Percentiles rank a stretch among this genome's conserved stretches.
Conservation (phyloP, 805 yeast species). For the Candida oleophila region DNA sequence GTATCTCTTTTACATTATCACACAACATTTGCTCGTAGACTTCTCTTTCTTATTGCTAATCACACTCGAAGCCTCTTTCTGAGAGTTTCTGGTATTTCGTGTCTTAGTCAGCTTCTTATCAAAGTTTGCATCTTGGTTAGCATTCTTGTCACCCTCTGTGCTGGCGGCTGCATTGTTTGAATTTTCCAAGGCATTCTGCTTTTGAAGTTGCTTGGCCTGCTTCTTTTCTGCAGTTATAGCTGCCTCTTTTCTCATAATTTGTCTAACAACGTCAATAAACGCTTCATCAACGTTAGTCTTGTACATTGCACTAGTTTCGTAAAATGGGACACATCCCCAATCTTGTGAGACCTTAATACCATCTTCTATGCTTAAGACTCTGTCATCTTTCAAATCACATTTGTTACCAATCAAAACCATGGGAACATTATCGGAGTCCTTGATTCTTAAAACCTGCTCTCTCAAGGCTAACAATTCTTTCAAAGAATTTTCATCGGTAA, state of each 20-base stretch:
- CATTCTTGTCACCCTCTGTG: not conserved
- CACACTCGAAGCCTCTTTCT: slow-evolving; percentile 1
- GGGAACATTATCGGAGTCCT: slow-evolving; percentile 75
- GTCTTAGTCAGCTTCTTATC: not conserved
- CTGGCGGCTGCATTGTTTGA: not conserved
- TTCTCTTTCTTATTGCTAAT: slow-evolving; percentile 8
- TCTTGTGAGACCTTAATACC: slow-evolving; percentile 80
- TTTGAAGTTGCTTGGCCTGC: slow-evolving; percentile 41
- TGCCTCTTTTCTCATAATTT: slow-evolving; percentile 76
- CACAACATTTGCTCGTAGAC: slow-evolving; percentile 2
- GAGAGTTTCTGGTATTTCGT: slow-evolving; percentile 2
- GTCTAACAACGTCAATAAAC: slow-evolving; percentile 84
- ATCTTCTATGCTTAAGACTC: slow-evolving; percentile 75
- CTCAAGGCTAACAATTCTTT: slow-evolving; percentile 75
- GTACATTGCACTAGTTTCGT: slow-evolving; percentile 91
- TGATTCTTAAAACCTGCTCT: slow-evolving; percentile 81
- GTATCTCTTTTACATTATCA: slow-evolving; percentile 1
- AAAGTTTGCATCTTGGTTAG: slow-evolving; percentile 2
- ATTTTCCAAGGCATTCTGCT: slow-evolving; percentile 19
- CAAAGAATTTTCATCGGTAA: slow-evolving; percentile 62
- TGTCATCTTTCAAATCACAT: slow-evolving; percentile 74
- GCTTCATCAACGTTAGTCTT: slow-evolving; percentile 89
- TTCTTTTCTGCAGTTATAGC: slow-evolving; percentile 44
- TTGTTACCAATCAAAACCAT: slow-evolving; percentile 91
- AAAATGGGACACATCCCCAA: slow-evolving; percentile 90